A percentile compares a stretch with the other conserved stretches of the same genome.
These are phyloP conservation scores for Backusella macrospora DNA, from an alignment of 192 early-diverging fungal genomes.

Conservation along the genomic window DNA sequence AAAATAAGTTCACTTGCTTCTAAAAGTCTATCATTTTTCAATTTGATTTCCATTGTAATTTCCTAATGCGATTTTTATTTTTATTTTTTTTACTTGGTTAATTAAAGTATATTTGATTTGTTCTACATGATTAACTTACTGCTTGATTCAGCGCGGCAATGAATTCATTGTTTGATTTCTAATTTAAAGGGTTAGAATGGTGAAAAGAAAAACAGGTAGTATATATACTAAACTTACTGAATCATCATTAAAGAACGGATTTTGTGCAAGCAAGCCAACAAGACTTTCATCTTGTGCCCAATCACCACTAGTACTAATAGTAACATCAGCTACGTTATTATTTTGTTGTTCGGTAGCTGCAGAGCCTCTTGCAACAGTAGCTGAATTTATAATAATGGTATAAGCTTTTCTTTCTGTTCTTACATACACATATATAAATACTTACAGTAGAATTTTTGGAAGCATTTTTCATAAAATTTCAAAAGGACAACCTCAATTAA, in stretches of 20 bases:
- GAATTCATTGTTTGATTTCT: constrained; percentile 35
- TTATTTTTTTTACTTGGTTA: not conserved
- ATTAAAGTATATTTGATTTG: not conserved
- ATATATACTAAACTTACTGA: constrained; percentile 20
- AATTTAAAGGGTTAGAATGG: not conserved
- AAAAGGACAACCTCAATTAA: constrained; percentile 70
- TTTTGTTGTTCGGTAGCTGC: constrained; percentile 12
- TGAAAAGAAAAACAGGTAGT: not conserved
- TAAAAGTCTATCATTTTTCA: constrained; percentile 81
- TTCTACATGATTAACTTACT: constrained; percentile 19
- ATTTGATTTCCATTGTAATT: constrained; percentile 70
- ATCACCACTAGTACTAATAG: constrained; percentile 43
- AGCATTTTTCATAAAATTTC: constrained; percentile 73
- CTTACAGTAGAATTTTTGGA: constrained; percentile 54
- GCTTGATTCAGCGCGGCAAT: constrained; percentile 37
- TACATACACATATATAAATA: not conserved
- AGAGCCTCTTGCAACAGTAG: constrained; percentile 18
- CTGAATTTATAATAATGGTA: not conserved
- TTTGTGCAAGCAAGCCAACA: constrained; percentile 44
- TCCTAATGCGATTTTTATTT: constrained; percentile 63
- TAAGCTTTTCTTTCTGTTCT: not conserved
- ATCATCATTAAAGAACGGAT: constrained; percentile 45
- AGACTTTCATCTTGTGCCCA: constrained; percentile 53
- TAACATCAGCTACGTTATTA: constrained; percentile 32
- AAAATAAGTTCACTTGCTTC: constrained; percentile 82